Evolutionary conservation across 148 eudicot genomes (phyloP), one percentile per base, ranked within the genome.

Genomic region (Dianthus caryophyllus): DNA sequence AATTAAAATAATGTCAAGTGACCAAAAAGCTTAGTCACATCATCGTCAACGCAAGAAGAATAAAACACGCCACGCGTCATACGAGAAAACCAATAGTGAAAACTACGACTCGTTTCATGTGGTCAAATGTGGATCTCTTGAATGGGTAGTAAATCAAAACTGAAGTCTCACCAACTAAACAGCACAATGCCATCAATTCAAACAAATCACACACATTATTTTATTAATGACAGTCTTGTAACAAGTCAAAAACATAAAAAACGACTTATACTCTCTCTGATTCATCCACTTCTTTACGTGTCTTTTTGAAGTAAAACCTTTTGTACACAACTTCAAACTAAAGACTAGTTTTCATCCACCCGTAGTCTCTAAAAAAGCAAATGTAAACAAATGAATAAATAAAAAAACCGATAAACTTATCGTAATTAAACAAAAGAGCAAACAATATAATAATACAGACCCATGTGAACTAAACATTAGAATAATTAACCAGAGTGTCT

Each of bases 51-150:
- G 10, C 57, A 53, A 53, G 72, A 30, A 53, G 61, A 38, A 68
- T 58, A 66, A 58, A 73, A 56, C 59, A 73, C 54, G 68, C 71
- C 76, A 72, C 46, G 55, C 43, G 75, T 71, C 76, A 74, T 66
- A 21, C 24, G 17, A 68, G 71, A 66, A 68, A 44, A 65, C 49
- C 61, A 73, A 70, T 71, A 21, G 33, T n/a, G 12, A 41, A 54
- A 67, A 71, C 68, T 59, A 38, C 54, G 36, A 75, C 63, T 49
- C 66, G 14, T 60, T 25, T 17, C 46, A 14, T 71, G 53, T 58
- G 56, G 87, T 88, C 94, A 85, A 85, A 88, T 58, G 77, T 79
- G 77, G 73, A 74, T 67, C 76, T 54, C 64, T 27, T 59, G 78
- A 59, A 68, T 58, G 67, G 67, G 59, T 71, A 80, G 3, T 33